Conservation (phyloP, 768 basidiomycete genomes). For the Leccinum ochraceum region DNA sequence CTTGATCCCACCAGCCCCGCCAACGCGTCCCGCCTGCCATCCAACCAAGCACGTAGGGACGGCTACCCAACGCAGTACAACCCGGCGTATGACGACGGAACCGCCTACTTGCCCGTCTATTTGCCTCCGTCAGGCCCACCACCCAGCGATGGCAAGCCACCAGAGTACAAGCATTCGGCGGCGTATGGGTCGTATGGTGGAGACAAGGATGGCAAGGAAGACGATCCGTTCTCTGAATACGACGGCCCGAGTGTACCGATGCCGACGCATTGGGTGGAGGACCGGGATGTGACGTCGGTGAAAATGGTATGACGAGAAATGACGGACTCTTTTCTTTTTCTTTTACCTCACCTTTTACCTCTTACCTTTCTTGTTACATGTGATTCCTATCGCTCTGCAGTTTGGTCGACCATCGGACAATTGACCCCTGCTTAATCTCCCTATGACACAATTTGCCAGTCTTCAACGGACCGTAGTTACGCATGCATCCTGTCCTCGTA, state of each 20-base stretch:
- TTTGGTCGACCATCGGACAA: too few relatives aligned
- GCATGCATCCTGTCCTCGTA: background rate
- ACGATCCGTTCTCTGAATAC: constrained; percentile 40
- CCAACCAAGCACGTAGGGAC: constrained; percentile 36
- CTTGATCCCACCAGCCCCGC: constrained; percentile 63
- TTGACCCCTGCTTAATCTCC: too few relatives aligned
- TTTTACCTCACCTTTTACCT: background rate
- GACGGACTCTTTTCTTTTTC: too few relatives aligned
- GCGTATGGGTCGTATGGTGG: constrained; percentile 30
- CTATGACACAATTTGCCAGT: too few relatives aligned
- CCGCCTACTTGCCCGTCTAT: constrained; percentile 37
- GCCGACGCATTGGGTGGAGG: too few relatives aligned
- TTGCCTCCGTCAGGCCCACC: constrained; percentile 55
- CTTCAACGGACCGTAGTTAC: background rate
- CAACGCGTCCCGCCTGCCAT: constrained; percentile 50
- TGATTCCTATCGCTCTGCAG: too few relatives aligned
- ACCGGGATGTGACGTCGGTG: too few relatives aligned
- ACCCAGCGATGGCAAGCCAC: constrained; percentile 47
- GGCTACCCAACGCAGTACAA: constrained; percentile 56
- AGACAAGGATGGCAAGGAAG: constrained; percentile 38
- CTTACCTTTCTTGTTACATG: too few relatives aligned
- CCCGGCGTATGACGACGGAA: constrained; percentile 48
- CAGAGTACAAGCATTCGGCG: constrained; percentile 45
- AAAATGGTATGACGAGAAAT: too few relatives aligned
- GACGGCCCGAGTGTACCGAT: too few relatives aligned